Percentiles rank a stretch among this genome's conserved stretches.
These are phyloP conservation scores for Corynascus novoguineensis DNA, from an alignment of 495 filamentous ascomycete genomes.

Conservation along the genomic window DNA sequence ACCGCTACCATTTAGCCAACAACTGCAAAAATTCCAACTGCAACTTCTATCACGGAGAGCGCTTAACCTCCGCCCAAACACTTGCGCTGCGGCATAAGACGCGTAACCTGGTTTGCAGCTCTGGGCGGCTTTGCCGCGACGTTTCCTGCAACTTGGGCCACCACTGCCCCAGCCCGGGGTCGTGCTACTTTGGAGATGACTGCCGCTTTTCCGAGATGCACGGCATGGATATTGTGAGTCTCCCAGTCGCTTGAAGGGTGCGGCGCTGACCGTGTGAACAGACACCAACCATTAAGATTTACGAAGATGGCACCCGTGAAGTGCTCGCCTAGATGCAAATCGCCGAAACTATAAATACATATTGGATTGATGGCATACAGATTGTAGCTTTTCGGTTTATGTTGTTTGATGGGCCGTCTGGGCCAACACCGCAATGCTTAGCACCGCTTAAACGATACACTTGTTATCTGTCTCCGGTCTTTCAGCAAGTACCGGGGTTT, in stretches of 20 bases:
- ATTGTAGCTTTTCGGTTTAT: too few species aligned
- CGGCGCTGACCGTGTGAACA: conserved; percentile 1
- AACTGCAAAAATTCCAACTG: conserved; percentile 29
- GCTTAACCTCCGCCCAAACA: conserved; percentile 23
- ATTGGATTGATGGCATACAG: neutral
- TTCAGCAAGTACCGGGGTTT: too few species aligned
- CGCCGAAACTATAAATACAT: neutral
- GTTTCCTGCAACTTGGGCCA: conserved; percentile 32
- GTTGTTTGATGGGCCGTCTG: too few species aligned
- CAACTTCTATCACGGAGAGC: conserved; percentile 30
- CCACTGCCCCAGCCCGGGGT: conserved; percentile 25
- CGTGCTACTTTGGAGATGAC: conserved; percentile 20
- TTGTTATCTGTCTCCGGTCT: too few species aligned
- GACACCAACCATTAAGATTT: conserved; percentile 24
- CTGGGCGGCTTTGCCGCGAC: conserved; percentile 22
- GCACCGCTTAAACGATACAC: too few species aligned
- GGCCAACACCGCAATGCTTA: neutral
- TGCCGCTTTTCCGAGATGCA: conserved; percentile 32
- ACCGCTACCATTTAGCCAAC: conserved; percentile 30
- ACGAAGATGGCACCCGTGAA: conserved; percentile 26
- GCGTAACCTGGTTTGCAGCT: conserved; percentile 23
- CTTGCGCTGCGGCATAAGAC: conserved; percentile 25
- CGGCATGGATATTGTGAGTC: conserved; percentile 32
- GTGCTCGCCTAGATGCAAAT: conserved; percentile 5
- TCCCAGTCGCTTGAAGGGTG: neutral